Base-by-base conservation (phyloP, 2,329 filamentous ascomycete species). In the Colletotrichum sp. region DNA sequence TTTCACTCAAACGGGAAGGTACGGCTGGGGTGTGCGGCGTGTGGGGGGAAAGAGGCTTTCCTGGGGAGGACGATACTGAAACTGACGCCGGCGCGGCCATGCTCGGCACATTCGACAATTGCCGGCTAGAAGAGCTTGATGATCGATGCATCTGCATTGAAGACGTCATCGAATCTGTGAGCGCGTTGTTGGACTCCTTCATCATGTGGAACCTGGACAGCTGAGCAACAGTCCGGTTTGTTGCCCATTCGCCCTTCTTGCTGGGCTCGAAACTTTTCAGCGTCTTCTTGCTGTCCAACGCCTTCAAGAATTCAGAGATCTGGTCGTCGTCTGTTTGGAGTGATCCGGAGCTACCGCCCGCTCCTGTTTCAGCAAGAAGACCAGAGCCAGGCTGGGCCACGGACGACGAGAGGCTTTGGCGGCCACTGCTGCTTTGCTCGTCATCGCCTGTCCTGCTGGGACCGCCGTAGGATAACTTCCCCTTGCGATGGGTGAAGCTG, bases 21-120 rank as follows among this genome's bases (percentile, higher is more conserved):
- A 99, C 95, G 13, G 96, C 96, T 6, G 97, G 97, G 1, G 96
- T 98, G 81, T 99, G 96, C 2, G 96, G 95, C 1, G 95, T 98
- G 81, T 96, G 95, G 12, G 95, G 96, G 4, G 95, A 98, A 21
- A 98, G 91, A 0, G 96, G 95, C 81, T 98, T 98, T 72, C 94
- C 95, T 2, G 96, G 96, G 12, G 96, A 98, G 1, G 96, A 96
- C 1, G 95, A 96, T 13, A 93, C 93, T 6, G 96, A 98, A 78
- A 95, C 89, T 1, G 95, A 95, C 6, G 93, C 94, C 1, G 96
- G 89, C 69, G 95, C 94, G 16, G 86, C 85, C 83, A 96, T 95
- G 76, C 94, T 89, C 4, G 91, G 90, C 5, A 92, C 89, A 77
- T 91, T 92, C 12, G 89, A 86, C 64, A 93, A 81, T 72, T 92